phyloP scores from a whole-genome alignment of 192 early-diverging fungal genomes.

The Mortierella hygrophila region DNA sequence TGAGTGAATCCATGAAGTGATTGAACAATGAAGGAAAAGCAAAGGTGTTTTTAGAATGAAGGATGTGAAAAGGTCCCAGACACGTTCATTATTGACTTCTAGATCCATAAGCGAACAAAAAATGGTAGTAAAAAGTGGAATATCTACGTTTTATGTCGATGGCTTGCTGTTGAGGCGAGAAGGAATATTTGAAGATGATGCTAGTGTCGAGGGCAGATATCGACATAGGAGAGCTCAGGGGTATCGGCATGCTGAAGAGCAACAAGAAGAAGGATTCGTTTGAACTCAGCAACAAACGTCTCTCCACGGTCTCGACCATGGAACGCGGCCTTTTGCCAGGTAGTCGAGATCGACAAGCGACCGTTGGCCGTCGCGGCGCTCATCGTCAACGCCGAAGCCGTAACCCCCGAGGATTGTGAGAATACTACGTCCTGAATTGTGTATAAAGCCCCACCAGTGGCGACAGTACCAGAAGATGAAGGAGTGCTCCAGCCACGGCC shows the following conservation, averaged over 20 bases:
- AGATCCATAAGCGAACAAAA: too few species aligned
- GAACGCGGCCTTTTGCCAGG: conserved; percentile 49
- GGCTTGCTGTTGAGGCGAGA: too few species aligned
- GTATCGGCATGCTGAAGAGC: neutral
- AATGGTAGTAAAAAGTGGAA: too few species aligned
- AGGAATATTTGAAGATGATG: neutral
- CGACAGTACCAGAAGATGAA: neutral
- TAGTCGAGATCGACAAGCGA: conserved; percentile 16
- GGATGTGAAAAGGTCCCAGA: too few species aligned
- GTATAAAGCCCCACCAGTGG: neutral
- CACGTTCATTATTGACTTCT: too few species aligned
- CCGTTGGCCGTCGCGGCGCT: conserved; percentile 30
- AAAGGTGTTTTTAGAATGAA: too few species aligned
- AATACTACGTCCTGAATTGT: conserved; percentile 24
- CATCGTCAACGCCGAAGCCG: conserved; percentile 52
- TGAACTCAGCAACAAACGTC: conserved; percentile 26
- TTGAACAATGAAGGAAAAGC: too few species aligned
- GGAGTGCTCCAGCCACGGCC: conserved; percentile 22
- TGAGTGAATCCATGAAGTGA: neutral
- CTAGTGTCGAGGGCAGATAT: neutral
- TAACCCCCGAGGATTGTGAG: conserved; percentile 50
- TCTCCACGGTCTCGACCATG: conserved; percentile 26
- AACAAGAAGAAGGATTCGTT: conserved; percentile 19
- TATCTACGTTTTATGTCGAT: too few species aligned
- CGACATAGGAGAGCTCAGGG: neutral